A percentile compares a stretch with the other conserved stretches of the same genome.
phyloP scores from a whole-genome alignment of 352 stramenopile species.

The Globisporangium perplexum region DNA sequence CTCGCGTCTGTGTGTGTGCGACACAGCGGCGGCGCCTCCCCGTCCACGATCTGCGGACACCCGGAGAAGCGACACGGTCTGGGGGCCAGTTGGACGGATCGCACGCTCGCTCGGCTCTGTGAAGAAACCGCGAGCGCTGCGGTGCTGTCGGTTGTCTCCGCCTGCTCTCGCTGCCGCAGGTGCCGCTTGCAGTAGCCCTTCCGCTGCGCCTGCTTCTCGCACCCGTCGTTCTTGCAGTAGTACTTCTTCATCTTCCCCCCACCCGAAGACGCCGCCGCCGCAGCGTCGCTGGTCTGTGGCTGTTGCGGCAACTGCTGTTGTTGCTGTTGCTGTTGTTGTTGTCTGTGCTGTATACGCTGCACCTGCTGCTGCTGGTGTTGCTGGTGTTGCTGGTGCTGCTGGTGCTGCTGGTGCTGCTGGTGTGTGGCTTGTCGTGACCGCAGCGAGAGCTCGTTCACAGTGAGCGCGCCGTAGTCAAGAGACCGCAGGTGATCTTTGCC shows the following conservation, averaged over 20 bases:
- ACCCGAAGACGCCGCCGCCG: too few relatives aligned
- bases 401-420: slow-evolving; percentile 10
- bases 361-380: not conserved
- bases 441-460: slow-evolving; percentile 56
- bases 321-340: not conserved
- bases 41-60: slow-evolving; percentile 27
- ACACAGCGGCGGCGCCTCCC: slow-evolving; percentile 27
- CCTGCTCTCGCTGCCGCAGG: slow-evolving; percentile 36
- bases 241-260: slow-evolving; percentile 45
- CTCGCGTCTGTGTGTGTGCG: slow-evolving; percentile 36
- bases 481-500: slow-evolving; percentile 33
- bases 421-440: slow-evolving; percentile 22
- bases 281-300: not conserved
- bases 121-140: not conserved
- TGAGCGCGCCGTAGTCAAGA: slow-evolving; percentile 44
- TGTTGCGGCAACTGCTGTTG: not conserved
- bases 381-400: slow-evolving; percentile 12
- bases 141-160: not conserved
- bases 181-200: slow-evolving; percentile 58
- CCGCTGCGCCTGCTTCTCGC: slow-evolving; percentile 60
- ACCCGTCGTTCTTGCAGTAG: slow-evolving; percentile 57
- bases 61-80: slow-evolving; percentile 35
- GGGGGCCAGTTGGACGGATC: slow-evolving; percentile 1
- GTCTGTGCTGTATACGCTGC: too few relatives aligned
- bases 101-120: slow-evolving; percentile 5